Base-by-base conservation (phyloP, 192 early-diverging fungal genomes). In the Coemansia aciculifera region DNA sequence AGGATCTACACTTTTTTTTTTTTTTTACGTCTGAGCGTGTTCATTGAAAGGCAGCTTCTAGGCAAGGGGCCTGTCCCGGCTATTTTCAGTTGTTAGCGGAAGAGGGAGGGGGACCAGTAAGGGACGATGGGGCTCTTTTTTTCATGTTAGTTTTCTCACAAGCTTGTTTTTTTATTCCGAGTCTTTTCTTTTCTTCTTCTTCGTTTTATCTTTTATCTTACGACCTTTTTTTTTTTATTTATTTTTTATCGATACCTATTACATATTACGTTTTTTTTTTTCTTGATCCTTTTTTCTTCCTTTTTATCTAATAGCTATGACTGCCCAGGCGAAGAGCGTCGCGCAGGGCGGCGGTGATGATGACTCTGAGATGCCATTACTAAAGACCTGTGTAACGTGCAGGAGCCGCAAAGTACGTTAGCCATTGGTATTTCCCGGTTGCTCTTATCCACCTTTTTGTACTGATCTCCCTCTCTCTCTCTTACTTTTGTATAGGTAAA, bases 371-470 rank as follows among this genome's bases (percentile, higher is more conserved):
- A 64, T 65, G 42, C 79, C 79, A 62, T 68, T 76, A 23, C 74
- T 81, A 59, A 81, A 81, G 62, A 81, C 79, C 21, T 81, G 79
- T n/a, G 74, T 76, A 9, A 81, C 75, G 74, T 81, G 79, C 68
- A 46, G 79, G 36, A 73, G 67, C 27, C 70, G 79, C 63, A 81
- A 81, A 65, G 77, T 66, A 79, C 38, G 62, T 59, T 5, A 6
- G 17, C 19, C 5, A 1, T 8, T 17, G 13, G 17, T 3, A 19
- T 19, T 19, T 21, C 19, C 3, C 6, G 6, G 34, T 36, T 36
- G 34, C 34, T 36, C 34, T 23, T 19, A 3, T 48, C 19, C 6
- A 48, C 46, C 46, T 34, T 36, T 36, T 36, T 48, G 19, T 48
- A 21, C 46, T 48, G 64, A 51, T 64, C 61, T 63, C 32, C n/a